Percentiles rank a stretch among this genome's conserved stretches.
Conservation (phyloP, 2,329 filamentous ascomycete species). For the Aspergillus piperis region DNA sequence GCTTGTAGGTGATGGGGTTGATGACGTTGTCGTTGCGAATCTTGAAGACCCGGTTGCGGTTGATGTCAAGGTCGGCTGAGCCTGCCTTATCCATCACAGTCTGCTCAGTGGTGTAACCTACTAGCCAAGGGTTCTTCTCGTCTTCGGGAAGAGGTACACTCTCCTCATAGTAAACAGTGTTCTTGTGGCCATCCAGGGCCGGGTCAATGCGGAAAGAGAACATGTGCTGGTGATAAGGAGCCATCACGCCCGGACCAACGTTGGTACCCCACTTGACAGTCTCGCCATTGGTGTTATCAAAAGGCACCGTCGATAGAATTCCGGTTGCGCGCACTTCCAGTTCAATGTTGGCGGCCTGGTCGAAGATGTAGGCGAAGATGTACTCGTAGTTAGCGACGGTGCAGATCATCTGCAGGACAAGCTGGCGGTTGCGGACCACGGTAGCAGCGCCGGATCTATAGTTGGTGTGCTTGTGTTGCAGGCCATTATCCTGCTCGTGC, state of each 20-base stretch:
- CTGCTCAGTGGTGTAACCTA: conserved; percentile 53
- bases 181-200: conserved; percentile 59
- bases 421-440: conserved; percentile 63
- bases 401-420: conserved; percentile 70
- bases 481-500: conserved; percentile 70
- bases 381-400: conserved; percentile 74
- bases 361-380: conserved; percentile 71
- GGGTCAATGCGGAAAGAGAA: conserved; percentile 68
- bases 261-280: conserved; percentile 68
- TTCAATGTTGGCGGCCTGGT: conserved; percentile 66
- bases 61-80: conserved; percentile 51
- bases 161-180: conserved; percentile 60
- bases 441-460: conserved; percentile 66
- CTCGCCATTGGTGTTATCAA: conserved; percentile 60
- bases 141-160: conserved; percentile 62
- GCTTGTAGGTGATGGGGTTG: conserved; percentile 57
- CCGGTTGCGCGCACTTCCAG: conserved; percentile 71
- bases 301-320: conserved; percentile 67
- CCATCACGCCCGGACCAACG: conserved; percentile 69
- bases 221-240: conserved; percentile 73
- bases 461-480: conserved; percentile 72
- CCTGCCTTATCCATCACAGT: conserved; percentile 51
- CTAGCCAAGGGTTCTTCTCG: conserved; percentile 52
- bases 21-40: conserved; percentile 55
- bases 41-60: conserved; percentile 58